Evolutionary conservation across 208 protist species (phyloP), one percentile per base, ranked within the genome.

Genomic region (Leishmania martiniquensis): DNA sequence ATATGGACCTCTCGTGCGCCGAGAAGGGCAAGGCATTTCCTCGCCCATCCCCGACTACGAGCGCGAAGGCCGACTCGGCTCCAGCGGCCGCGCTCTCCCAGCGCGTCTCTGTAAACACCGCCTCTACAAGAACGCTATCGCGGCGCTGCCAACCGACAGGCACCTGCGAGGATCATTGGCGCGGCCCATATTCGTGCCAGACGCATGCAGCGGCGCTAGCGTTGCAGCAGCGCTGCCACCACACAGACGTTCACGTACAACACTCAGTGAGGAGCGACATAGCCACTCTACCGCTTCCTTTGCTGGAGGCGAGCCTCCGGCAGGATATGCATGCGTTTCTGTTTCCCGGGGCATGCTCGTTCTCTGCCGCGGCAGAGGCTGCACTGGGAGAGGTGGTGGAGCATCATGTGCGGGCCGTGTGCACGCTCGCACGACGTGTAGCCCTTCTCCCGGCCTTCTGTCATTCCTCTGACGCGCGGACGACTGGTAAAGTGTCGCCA

Each of bases 371-470:
- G 20, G 80, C 68, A 10, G 69, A 39, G 32, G 55, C 80, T 7
- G 60, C 59, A n/a, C 51, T 76, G 6, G 74, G 72, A 74, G 70
- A 42, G 3, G 69, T 83, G 68, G 22, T 72, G 9, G 66, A 59
- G 54, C 66, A 55, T 42, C 80, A 83, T 62, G 80, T 76, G 51
- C 68, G 66, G 68, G 80, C 80, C 7, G 80, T 83, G 34, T 78
- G 80, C 62, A n/a, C 49, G 29, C 67, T 83, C 29, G 80, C 74
- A 5, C 55, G 57, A 25, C 73, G 69, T 32, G n/a, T 44, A 25
- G 73, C 80, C 22, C 29, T 71, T 34, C 29, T 29, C 17, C 22
- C 57, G 10, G 9, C 34, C 25, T 25, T 29, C 34, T 25, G 25
- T 72, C 68, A 29, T 39, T 72, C 68, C 29, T 17, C 42, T 39